Evolutionary conservation across 2,329 filamentous ascomycete species (phyloP), one percentile per base, ranked within the genome.

Genomic region (Ophiocordyceps camponoti-rufipedis): DNA sequence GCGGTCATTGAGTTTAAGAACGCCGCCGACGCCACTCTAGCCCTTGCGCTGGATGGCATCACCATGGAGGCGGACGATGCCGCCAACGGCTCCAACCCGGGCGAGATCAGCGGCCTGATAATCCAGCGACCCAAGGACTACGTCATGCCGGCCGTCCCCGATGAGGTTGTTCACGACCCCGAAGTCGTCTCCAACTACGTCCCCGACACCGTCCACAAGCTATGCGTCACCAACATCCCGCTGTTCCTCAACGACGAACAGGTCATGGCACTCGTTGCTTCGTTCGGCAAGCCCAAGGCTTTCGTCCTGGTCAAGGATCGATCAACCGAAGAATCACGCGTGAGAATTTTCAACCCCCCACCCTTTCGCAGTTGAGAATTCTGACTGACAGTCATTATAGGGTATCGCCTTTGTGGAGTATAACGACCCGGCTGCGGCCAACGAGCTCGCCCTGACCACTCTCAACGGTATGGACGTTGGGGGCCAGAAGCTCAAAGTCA

Each of bases 391-490:
- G 29, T 23, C 11, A 28, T 41, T 19, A 31, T 52, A 94, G 82
- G 91, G 91, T 31, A 87, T 98, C 55, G 89, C 89, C 1, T 98
- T 98, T 68, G 94, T 86, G 64, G 93, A 98, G 63, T 98, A 95
- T 55, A 71, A 75, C 45, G 86, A 96, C 49, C 74, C 85, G 8
- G 59, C 72, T 9, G 48, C 52, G 16, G 74, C 75, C 38, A 95
- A 91, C 23, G 80, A 84, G 47, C 81, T 89, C 48, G 91, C 91
- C 12, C 81, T 96, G 13, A 85, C 95, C 53, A 86, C 85, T 11
- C 69, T 98, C 29, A 89, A 96, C 55, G 85, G 83, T 32, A 94
- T 98, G 81, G 85, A 91, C 52, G 77, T 98, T 13, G 88, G 85
- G 39, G 88, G 94, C 50, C 82, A 82, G 55, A 78, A 81, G 54